Base-by-base conservation (phyloP, 2,329 filamentous ascomycete species). In the Metarhizium album region DNA sequence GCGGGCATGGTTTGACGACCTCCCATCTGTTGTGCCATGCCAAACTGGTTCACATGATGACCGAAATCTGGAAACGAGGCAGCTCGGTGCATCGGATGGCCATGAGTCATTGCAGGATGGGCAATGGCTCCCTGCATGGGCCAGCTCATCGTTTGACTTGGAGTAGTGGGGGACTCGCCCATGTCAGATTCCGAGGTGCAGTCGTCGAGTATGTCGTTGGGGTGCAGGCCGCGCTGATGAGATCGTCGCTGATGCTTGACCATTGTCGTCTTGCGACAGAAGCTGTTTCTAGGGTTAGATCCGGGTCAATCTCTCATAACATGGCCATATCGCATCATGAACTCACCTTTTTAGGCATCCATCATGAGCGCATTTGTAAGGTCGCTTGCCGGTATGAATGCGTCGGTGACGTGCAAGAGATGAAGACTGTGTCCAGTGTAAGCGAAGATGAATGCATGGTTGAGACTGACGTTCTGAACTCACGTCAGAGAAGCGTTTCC, bases 261-360 rank as follows among this genome's bases (percentile, higher is more conserved):
- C 80, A 83, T 82, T 50, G 82, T 86, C 4, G 82, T 86, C 64
- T 86, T 86, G 50, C 83, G 75, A 65, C 83, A 86, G 63, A 86
- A 86, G 64, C 83, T 84, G 56, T 20, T 38, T 18, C 8, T 38
- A 46, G 33, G 13, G 35, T 38, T 18, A 38, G 27, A 8, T 20
- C 13, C 16, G 14, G 16, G 33, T 14, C 33, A 31, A 31, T 31
- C 7, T 6, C 7, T 4, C 35, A 38, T 6, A 18, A 6, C 2
- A n/a, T 29, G 5, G 14, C 11, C 33, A 7, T 3, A 13, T 13
- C 5, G 9, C 6, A 9, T 4, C 14, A 53, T 29, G 29, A 31
- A 46, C 53, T 18, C 48, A 80, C 76, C 77, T 83, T 67, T 83
- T 84, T 35, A 76, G 64, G 60, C 82, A 84, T 31, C 79, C 79